Evolutionary conservation across 306 rosid species (phyloP), one percentile per base, ranked within the genome.

Genomic region (Mimosa pudica): DNA sequence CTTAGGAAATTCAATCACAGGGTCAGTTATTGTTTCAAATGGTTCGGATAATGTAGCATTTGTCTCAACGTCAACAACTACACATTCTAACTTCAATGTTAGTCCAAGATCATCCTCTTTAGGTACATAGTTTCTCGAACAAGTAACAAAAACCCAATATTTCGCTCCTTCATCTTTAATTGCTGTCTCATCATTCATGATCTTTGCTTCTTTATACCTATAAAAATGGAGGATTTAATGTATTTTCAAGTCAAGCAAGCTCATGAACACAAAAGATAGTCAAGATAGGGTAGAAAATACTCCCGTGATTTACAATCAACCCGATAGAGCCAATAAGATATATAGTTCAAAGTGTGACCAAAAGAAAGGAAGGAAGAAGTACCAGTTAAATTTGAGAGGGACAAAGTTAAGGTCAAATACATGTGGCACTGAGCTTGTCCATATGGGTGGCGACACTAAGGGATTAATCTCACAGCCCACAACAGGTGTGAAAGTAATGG

Each of bases 71-170:
- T 83, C 87, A 30, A 86, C 71, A 73, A 63, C 85, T 9, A 10
- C 76, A 75, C 51, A 77, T n/a, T 73, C 65, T 13, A 83, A 65
- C 77, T 63, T 74, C 81, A 86, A 75, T 8, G 17, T 36, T 17
- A 17, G 54, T 36, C 85, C 85, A n/a, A 74, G 3, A 75, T 86
- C 87, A 46, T 77, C 35, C 41, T 35, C 11, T n/a, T 73, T 70
- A 11, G 87, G 89, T 13, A 13, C 20, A 44, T 80, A 86, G 68
- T 12, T 73, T 35, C 52, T 52, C 0, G 70, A 80, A 55, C 80
- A 73, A 33, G 72, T 55, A 33, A 83, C 63, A 61, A 49, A 8
- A 48, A 52, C 11, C 83, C 87, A 86, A 3, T 16, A 38, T 11
- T 77, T 77, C 32, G 38, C 77, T 24, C 70, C 80, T 71, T 1